Base-by-base conservation (phyloP, 139 green algal genomes). In the Chlorella sp. region DNA sequence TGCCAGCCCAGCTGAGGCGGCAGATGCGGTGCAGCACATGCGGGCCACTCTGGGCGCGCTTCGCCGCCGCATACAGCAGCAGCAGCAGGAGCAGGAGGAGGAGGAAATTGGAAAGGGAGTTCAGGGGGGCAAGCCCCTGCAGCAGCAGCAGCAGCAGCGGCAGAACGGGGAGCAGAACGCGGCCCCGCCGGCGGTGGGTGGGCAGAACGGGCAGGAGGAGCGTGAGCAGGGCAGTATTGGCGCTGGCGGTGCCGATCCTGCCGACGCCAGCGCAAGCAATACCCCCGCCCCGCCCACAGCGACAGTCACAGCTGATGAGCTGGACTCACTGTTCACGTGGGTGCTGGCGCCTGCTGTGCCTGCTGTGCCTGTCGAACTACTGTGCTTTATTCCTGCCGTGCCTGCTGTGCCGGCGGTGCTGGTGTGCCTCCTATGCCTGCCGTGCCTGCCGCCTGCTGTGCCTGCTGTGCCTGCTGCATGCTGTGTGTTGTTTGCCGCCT, bases 311-410 rank as follows among this genome's bases (percentile, higher is more conserved):
- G 73, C 32, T 42, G 32, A 14, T 21, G 73, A 80, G n/a, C n/a
- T 80, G 73, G n/a, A 80, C n/a, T 80, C 73, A n/a, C 73, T 80
- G 73, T n/a, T 30, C 73, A 80, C 73, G 73, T 80, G n/a, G n/a
- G 37, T 83, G 77, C 77, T 61, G 77, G 37, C 39, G 37, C 77
- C 75, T n/a, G 37, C 71, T 39, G 71, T 28, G 14, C 15, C 60
- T 18, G 60, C 60, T 68, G 60, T 18, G 14, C 15, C 60, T 68
- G 60, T 18, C 60, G 60, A n/a, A n/a, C n/a, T 9, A 9, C 48
- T 57, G 48, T 57, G 48, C 9, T n/a, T n/a, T n/a, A n/a, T 18
- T 68, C 15, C 60, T 68, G 60, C 60, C 60, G 60, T 18, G 14
- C 15, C 15, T 68, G 60, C 60, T 18, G 60, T 68, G 60, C 60